Evolutionary conservation across 257 asterid species (phyloP).

Genomic region (Capsicum rhomboideum): DNA sequence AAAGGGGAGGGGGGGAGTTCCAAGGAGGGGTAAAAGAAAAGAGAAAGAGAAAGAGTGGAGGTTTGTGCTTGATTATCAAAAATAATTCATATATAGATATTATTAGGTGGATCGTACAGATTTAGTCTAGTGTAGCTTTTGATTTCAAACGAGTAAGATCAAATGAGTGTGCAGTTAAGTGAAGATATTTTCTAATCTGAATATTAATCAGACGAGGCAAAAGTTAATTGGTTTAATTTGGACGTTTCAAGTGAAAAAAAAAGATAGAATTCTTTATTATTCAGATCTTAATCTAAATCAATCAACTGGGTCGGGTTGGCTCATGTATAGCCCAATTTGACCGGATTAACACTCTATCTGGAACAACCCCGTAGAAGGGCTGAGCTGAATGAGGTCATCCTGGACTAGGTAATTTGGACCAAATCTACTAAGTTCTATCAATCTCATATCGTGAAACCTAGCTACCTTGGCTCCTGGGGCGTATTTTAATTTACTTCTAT

Average conservation of each 20-base stretch:
- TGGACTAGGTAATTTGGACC: background rate
- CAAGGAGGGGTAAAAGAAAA: no score
- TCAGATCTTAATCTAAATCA: no score
- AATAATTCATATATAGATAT: no score
- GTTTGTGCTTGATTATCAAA: no score
- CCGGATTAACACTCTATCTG: no score
- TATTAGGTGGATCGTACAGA: background rate
- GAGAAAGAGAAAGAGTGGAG: no score
- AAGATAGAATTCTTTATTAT: background rate
- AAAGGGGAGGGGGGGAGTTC: no score
- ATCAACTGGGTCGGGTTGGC: background rate
- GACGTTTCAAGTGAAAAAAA: background rate
- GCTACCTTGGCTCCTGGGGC: background rate
- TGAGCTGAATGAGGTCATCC: background rate
- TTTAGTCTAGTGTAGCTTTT: no score
- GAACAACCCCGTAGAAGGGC: background rate
- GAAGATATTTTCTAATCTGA: background rate
- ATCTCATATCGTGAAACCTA: background rate
- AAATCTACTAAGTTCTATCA: accelerated
- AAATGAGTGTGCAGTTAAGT: background rate
- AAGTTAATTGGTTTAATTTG: background rate
- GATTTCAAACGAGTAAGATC: background rate
- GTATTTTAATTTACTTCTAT: background rate
- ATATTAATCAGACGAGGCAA: background rate
- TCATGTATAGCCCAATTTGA: no score